Base-by-base conservation (phyloP, 495 filamentous ascomycete species). In the Xylaria longipes region DNA sequence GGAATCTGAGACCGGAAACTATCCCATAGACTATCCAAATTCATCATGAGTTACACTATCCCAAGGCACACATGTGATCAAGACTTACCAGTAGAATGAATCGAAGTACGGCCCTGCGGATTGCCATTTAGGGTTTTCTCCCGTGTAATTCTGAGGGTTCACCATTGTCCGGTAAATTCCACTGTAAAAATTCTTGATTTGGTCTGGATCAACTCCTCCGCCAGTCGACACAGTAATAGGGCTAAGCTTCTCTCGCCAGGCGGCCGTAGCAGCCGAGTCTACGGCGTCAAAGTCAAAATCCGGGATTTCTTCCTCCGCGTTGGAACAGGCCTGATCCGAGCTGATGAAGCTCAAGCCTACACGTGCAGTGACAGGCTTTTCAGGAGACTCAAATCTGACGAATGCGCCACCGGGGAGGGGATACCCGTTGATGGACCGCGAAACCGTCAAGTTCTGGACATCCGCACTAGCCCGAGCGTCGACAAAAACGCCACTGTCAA, bases 21-120 rank as follows among this genome's bases (percentile, higher is more conserved):
- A 76, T 95, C 92, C 92, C 91, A 94, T 37, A 89, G 60, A 88
- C 69, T 71, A 71, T 54, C 1, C 39, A 9, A 48, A 45, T 27
- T 52, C 6, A 31, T 52, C 6, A 31, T 71, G 20, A 62, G 68
- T 22, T 27, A 52, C 43, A 68, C 41, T 2, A 88, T 75, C 73
- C 11, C 12, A 8, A 14, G 54, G 50, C 76, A 64, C 61, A 48
- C n/a, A 22, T 0, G 1, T 22, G 3, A 12, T 20, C 0, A 20
- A 1, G 84, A 54, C 86, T 80, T 78, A 89, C 70, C 90, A 94
- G 75, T 94, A 94, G 70, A 89, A 93, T n/a, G 89, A 92, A 77
- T 94, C 92, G 74, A 90, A 95, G 73, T 94, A 94, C 15, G 92
- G 92, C 80, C 94, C 92, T 33, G 81, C 83, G 43, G 88, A 91